phyloP scores from a whole-genome alignment of 176 grass and related monocot species.

The Hyparrhenia diplandra region DNA sequence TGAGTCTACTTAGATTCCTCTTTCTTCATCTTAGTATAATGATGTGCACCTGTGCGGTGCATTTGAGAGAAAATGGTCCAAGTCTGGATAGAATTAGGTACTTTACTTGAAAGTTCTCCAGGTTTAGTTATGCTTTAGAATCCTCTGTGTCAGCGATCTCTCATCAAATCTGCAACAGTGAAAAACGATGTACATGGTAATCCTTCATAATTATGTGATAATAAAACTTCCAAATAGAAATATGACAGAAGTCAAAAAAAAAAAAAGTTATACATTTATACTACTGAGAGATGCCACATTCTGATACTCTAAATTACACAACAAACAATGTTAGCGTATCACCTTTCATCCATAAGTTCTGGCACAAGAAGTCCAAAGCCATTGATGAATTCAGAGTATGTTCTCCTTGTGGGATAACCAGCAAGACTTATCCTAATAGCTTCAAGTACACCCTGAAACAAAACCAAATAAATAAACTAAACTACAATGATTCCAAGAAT shows the following conservation, averaged over 20 bases:
- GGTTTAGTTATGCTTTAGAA: conserved; percentile 64
- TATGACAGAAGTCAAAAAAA: neutral
- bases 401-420: conserved; percentile 87
- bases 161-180: conserved; percentile 59
- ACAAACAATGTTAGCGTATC: conserved; percentile 6
- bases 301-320: neutral
- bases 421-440: conserved; percentile 94
- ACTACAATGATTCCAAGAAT: neutral
- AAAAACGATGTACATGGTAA: neutral
- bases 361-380: conserved; percentile 81
- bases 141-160: conserved; percentile 62
- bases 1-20: neutral
- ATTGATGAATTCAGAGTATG: conserved; percentile 79
- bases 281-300: neutral
- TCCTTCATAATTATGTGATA: neutral
- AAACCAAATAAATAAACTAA: neutral
- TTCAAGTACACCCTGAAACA: conserved; percentile 78
- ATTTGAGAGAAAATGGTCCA: neutral
- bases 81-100: conserved; percentile 17
- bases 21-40: neutral
- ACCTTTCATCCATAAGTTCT: conserved; percentile 66
- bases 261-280: neutral
- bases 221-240: neutral
- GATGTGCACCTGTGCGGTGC: neutral
- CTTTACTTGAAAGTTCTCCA: conserved; percentile 74